Base-by-base conservation (phyloP, 2,329 filamentous ascomycete genomes). In the Polytolypa hystricis region DNA sequence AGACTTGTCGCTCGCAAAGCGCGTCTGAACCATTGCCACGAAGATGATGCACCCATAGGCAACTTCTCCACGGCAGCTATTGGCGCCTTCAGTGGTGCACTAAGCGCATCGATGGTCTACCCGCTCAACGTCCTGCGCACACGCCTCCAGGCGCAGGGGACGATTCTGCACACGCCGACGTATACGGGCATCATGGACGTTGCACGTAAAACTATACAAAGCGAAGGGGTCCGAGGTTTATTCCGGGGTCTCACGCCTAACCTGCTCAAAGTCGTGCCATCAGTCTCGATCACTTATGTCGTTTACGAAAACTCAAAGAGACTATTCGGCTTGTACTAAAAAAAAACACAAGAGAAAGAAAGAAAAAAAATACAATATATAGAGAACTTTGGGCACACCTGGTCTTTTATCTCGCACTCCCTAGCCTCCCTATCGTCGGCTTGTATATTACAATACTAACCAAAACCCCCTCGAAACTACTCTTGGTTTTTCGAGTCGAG, bases 201-300 rank as follows among this genome's bases (percentile, higher is more conserved):
- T 29, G 81, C 85, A 1, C 71, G 72, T 37, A 84, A 82, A 62
- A 98, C 91, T 6, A 65, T 94, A 23, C 70, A 78, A 48, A 77
- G 81, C 33, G 91, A 98, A 62, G 91, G 91, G 1, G 57, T 83
- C 25, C 73, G 83, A 41, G 91, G 91, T 2, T 67, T 98, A 39
- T 98, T 94, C 70, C 94, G 93, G 61, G 91, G 91, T 1, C 68
- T 96, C 46, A 94, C 89, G 28, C 91, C 91, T 4, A 98, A 96
- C 56, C 67, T 98, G 26, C 70, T 98, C 49, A 98, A 98, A 67
- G 91, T 98, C 23, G 86, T 91, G 7, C 91, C 91, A 2, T 86
- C 91, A 19, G 80, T 98, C 37, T 94, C 86, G 51, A 96, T 98
- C 56, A 87, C 85, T 37, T 94, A 91, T 69, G 77, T 93, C 52